These are phyloP conservation scores for Pyrenula massariospora DNA, from an alignment of 495 filamentous ascomycete genomes.

Conservation along the genomic window DNA sequence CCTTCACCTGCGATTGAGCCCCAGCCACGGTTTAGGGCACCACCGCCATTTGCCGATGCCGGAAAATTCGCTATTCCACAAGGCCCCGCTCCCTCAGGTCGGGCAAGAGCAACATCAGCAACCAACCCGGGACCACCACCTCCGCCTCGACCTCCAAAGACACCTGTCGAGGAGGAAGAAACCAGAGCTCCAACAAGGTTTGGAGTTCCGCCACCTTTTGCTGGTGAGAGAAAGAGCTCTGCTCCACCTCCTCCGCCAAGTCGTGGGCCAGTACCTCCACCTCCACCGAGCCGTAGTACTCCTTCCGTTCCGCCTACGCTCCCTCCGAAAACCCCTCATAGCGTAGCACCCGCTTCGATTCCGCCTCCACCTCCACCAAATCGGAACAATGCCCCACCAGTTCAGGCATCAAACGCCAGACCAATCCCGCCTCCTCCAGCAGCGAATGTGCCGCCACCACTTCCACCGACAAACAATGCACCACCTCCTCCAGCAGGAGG, in stretches of 20 bases:
- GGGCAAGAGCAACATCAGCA: conserved; percentile 46
- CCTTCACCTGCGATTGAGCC: conserved; percentile 28
- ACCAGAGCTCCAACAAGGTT: conserved; percentile 39
- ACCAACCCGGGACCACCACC: conserved; percentile 64
- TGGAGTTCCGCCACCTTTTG: conserved; percentile 75
- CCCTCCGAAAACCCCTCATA: conserved; percentile 15
- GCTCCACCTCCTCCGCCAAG: conserved; percentile 67
- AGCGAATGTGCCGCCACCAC: conserved; percentile 18
- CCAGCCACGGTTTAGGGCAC: conserved; percentile 55
- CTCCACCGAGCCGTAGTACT: conserved; percentile 40
- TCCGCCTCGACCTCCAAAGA: conserved; percentile 80
- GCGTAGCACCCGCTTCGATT: conserved; percentile 19
- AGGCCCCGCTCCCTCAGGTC: conserved; percentile 35
- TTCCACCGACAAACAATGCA: conserved; percentile 11
- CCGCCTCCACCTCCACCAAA: conserved; percentile 36
- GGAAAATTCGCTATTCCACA: conserved; percentile 61
- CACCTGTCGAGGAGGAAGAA: conserved; percentile 55
- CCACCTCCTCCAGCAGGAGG: conserved; percentile 32
- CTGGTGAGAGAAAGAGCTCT: conserved; percentile 49
- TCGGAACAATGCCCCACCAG: conserved; percentile 8
- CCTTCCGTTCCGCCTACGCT: conserved; percentile 35
- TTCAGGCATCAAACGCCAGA: background rate
- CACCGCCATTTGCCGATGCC: conserved; percentile 76
- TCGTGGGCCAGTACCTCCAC: conserved; percentile 50
- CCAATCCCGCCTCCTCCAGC: conserved; percentile 17